Evolutionary conservation across 116 monocot genomes (phyloP).

Genomic region (Papilionanthe hybrid): DNA sequence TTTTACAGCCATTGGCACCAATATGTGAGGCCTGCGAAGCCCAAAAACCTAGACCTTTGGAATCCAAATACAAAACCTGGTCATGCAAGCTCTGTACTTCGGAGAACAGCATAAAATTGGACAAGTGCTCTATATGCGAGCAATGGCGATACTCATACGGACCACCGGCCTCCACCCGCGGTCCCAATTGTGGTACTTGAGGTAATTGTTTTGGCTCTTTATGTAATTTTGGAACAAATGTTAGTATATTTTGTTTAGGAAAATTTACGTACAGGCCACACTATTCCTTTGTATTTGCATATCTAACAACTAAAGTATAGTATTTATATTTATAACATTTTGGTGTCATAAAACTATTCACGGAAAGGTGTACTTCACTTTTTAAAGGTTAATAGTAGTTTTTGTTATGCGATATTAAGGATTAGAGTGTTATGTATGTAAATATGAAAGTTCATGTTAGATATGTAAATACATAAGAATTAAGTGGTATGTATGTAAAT

Average conservation of each 20-base stretch:
- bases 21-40: slow-evolving; percentile 76
- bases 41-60: slow-evolving; percentile 32
- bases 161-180: slow-evolving; percentile 35
- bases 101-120: slow-evolving; percentile 53
- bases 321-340: too few species aligned
- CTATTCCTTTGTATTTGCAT: too few species aligned
- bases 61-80: slow-evolving; percentile 48
- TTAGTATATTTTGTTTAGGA: background rate
- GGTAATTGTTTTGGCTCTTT: background rate
- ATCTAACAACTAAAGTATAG: too few species aligned
- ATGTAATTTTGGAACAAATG: background rate
- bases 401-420: too few species aligned
- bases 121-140: slow-evolving; percentile 67
- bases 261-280: too few species aligned
- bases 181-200: slow-evolving; percentile 50
- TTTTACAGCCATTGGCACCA: slow-evolving; percentile 39
- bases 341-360: too few species aligned
- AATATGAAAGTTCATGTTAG: too few species aligned
- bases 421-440: too few species aligned
- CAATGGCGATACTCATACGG: slow-evolving; percentile 71
- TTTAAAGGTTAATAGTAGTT: too few species aligned
- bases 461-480: too few species aligned
- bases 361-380: too few species aligned
- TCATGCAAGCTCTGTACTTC: slow-evolving; percentile 79
- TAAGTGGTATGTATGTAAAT: too few species aligned